A percentile compares a stretch with the other conserved stretches of the same genome.
These are phyloP conservation scores for Pouteria campechiana DNA, from an alignment of 179 eudicot species.

Conservation along the genomic window DNA sequence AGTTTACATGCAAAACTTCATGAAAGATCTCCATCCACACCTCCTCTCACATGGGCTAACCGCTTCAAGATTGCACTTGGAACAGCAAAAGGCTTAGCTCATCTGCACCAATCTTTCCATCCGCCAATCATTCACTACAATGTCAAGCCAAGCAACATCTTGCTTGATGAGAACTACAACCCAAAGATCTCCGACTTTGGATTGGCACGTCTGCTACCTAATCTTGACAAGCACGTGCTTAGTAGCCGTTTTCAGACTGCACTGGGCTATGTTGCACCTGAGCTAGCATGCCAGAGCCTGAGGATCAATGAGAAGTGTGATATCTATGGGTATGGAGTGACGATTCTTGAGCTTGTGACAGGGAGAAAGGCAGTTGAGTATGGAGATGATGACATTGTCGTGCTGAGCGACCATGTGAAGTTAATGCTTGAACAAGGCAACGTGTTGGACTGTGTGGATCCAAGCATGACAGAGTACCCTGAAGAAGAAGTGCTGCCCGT, in stretches of 20 bases:
- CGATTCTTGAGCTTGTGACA: constrained; percentile 73
- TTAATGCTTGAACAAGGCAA: constrained; percentile 69
- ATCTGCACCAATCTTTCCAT: constrained; percentile 74
- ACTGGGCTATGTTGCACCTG: constrained; percentile 86
- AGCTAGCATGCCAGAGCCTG: constrained; percentile 79
- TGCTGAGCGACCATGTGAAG: constrained; percentile 74
- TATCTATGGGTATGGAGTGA: constrained; percentile 72
- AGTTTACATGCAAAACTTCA: constrained; percentile 68
- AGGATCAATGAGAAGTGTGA: constrained; percentile 92
- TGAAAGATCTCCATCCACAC: constrained; percentile 28
- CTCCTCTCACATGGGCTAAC: constrained; percentile 56
- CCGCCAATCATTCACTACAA: constrained; percentile 90
- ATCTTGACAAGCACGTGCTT: constrained; percentile 42
- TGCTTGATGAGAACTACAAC: constrained; percentile 60
- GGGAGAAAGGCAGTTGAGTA: constrained; percentile 81
- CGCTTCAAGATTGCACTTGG: constrained; percentile 74
- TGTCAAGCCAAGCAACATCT: constrained; percentile 72
- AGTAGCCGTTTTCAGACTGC: constrained; percentile 72
- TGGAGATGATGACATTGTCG: constrained; percentile 72
- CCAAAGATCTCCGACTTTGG: constrained; percentile 86
- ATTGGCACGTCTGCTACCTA: constrained; percentile 45
- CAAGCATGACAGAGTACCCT: constrained; percentile 51
- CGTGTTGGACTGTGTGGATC: constrained; percentile 72
- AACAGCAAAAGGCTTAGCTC: constrained; percentile 75
- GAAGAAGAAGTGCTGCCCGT: constrained; percentile 88